phyloP scores from a whole-genome alignment of 1,139 yeast species.

The Scheffersomyces illinoinensis region DNA sequence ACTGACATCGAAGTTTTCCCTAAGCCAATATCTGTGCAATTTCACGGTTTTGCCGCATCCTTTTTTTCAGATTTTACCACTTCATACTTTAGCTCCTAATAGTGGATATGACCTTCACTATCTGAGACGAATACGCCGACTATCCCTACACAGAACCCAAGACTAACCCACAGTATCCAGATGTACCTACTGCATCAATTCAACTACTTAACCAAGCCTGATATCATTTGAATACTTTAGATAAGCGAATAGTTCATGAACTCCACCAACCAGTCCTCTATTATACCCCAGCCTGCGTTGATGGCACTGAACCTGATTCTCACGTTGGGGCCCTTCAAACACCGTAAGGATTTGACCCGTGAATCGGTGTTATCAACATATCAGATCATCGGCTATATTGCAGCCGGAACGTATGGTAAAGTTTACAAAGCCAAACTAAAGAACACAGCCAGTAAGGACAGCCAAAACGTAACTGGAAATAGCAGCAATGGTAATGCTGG shows the following conservation, averaged over 20 bases:
- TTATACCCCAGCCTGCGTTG: slow-evolving; percentile 41
- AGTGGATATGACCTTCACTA: neutral
- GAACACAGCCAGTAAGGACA: slow-evolving; percentile 18
- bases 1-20: neutral
- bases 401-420: slow-evolving; percentile 98
- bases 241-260: neutral
- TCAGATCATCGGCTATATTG: slow-evolving; percentile 90
- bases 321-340: slow-evolving; percentile 71
- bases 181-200: neutral
- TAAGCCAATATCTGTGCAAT: neutral
- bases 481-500: neutral
- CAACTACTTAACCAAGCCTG: neutral
- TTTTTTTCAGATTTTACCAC: neutral
- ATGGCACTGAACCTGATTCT: slow-evolving; percentile 72
- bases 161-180: neutral
- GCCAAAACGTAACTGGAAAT: slow-evolving; percentile 2
- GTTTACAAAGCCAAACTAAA: slow-evolving; percentile 83
- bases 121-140: neutral
- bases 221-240: neutral
- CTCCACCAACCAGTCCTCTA: slow-evolving; percentile 14
- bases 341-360: slow-evolving; percentile 69
- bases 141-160: neutral
- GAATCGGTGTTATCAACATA: slow-evolving; percentile 77
- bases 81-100: neutral
- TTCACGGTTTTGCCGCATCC: neutral